Percentiles rank a stretch among this genome's conserved stretches.
Conservation (phyloP, 306 rosid genomes). For the Notholithocarpus densiflorus region DNA sequence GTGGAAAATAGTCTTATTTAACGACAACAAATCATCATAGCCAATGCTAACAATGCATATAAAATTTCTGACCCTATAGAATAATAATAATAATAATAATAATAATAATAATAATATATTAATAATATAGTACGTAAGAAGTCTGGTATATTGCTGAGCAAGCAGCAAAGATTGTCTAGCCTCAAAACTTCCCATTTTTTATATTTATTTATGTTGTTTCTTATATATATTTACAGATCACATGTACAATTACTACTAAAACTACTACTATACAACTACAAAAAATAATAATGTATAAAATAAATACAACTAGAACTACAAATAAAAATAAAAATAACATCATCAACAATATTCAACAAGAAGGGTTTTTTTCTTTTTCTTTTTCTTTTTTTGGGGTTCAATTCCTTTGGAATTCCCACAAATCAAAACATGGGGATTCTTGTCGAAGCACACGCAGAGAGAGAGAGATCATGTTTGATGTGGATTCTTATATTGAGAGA, state of each 20-base stretch:
- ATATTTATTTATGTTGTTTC: too few species aligned
- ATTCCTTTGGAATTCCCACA: background rate
- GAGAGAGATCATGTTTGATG: slow-evolving; percentile 6
- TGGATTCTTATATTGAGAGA: slow-evolving; percentile 10
- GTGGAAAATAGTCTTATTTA: background rate
- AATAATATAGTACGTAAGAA: too few species aligned
- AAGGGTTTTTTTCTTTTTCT: background rate
- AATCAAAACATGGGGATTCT: background rate
- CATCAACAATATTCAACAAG: too few species aligned
- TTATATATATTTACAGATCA: too few species aligned
- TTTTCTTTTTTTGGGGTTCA: background rate
- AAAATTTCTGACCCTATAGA: too few species aligned
- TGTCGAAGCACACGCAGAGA: background rate
- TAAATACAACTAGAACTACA: too few species aligned
- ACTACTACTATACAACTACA: too few species aligned
- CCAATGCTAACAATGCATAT: background rate
- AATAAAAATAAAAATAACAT: too few species aligned
- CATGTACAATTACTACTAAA: too few species aligned
- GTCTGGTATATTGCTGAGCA: background rate
- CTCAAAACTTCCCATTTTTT: background rate
- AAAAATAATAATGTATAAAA: too few species aligned
- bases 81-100: too few species aligned
- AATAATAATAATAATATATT: too few species aligned
- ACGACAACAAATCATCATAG: background rate
- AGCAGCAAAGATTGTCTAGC: background rate